Base-by-base conservation (phyloP, 768 basidiomycete genomes). In the Amanita phalloides region DNA sequence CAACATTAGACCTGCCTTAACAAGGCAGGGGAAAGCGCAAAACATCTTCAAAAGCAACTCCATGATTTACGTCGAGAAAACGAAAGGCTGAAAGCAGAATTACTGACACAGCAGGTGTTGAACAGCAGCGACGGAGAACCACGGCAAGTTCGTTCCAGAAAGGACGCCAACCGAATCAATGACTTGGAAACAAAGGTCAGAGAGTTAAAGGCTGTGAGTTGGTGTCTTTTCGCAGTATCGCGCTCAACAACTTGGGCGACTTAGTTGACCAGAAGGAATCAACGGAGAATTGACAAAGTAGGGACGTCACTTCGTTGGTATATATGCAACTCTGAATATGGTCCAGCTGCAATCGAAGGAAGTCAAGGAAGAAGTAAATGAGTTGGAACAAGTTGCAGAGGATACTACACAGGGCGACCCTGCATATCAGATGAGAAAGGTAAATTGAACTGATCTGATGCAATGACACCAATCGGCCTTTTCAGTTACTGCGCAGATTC, bases 351-450 rank as follows among this genome's bases (percentile, higher is more conserved):
- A 55, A 38, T 37, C 48, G 20, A 66, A 64, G 47, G 71, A 74
- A 51, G 56, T 69, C 8, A 61, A 63, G 46, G 57, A 51, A 20
- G 73, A 76, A 53, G 68, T 68, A 4, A 55, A 67, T 9, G 73
- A 71, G 25, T 61, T 75, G 20, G 55, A 61, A 28, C 62, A 66
- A 3, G 45, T 25, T 10, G 56, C 61, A 41, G 54, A 43, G 11
- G 59, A 64, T 9, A 53, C 58, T n/a, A 64, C 61, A 17, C 57
- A 62, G 7, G 66, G 60, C 1, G 73, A 74, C 49, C 48, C 65
- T 20, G 58, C 60, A 2, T 45, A 68, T 54, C 55, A 61, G 13
- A 72, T 76, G 72, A 64, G 69, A 53, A 75, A 75, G 61, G 75
- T 71, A 33, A 33, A 33, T 13, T 33, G 30, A 57, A 53, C 23